Evolutionary conservation across 495 filamentous ascomycete species (phyloP), one percentile per base, ranked within the genome.

Genomic region (Penicillium lividum): DNA sequence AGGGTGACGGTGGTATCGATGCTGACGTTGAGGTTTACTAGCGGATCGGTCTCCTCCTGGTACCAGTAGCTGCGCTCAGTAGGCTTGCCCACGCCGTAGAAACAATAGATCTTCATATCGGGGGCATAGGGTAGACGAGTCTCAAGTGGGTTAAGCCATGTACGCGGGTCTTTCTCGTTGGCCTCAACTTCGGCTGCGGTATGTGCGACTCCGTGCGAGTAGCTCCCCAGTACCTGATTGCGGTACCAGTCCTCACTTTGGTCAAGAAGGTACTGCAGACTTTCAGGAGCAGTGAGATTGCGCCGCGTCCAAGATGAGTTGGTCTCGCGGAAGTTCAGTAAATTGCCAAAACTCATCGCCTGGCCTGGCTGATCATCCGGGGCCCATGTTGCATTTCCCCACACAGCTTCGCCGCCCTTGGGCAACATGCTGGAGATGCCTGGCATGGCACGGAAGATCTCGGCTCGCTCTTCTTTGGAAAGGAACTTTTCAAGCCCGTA

Each of bases 401-500:
- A 98, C 22, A 98, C 88, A 5, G 89, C 90, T 52, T 94, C 85
- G 27, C 94, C 94, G 28, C 95, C 94, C 51, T 96, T 92, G n/a
- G 94, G 94, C 1, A 98, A 81, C 92, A 98, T 97, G 56, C 90
- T 93, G 16, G 90, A 93, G 52, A 96, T 91, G 5, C 94, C 94
- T 0, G 94, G 95, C 93, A 98, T 98, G 31, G 91, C 90, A 51
- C 95, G 86, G 77, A 98, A 96, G 33, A 98, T 91, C 68, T 97
- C 92, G 7, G 89, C 91, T 46, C 94, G 84, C 69, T 98, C 94
- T 53, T 92, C 84, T 58, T 88, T 90, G 61, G 86, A 89, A 6
- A 98, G 81, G 72, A 98, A 98, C 64, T 93, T 96, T 73, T 98
- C 94, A 1, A 98, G 83, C 0, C 94, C 95, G 65, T 97, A 98